These are phyloP conservation scores for Coniochaeta sp. DNA, from an alignment of 2,329 filamentous ascomycete species.

Conservation along the genomic window DNA sequence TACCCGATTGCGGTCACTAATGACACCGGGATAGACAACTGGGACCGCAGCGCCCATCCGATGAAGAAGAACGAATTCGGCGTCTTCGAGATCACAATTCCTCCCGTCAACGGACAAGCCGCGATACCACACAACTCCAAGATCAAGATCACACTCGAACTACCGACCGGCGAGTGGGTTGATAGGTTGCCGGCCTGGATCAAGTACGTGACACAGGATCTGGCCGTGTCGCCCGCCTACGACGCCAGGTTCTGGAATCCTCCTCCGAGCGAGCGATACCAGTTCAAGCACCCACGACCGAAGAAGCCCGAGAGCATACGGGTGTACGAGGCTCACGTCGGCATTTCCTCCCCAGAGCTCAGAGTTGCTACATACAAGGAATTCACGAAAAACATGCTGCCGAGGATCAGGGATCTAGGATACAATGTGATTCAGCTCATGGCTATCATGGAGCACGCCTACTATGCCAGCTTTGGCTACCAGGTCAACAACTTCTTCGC, in stretches of 20 bases:
- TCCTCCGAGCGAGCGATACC: slow-evolving; percentile 65
- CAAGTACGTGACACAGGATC: slow-evolving; percentile 90
- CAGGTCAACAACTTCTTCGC: slow-evolving; percentile 99
- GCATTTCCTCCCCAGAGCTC: slow-evolving; percentile 87
- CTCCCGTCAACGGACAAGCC: slow-evolving; percentile 63
- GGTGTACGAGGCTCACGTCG: slow-evolving; percentile 98
- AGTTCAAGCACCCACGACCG: slow-evolving; percentile 76
- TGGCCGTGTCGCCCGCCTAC: slow-evolving; percentile 82
- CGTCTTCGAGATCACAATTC: slow-evolving; percentile 76
- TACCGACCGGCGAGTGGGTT: slow-evolving; percentile 70
- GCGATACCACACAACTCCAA: slow-evolving; percentile 91
- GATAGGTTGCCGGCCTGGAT: slow-evolving; percentile 96
- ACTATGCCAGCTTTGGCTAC: slow-evolving; percentile 98
- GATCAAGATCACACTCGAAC: slow-evolving; percentile 85
- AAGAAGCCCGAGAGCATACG: slow-evolving; percentile 79
- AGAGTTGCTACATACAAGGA: slow-evolving; percentile 93
- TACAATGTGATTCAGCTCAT: slow-evolving; percentile 99
- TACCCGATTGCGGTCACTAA: slow-evolving; percentile 16
- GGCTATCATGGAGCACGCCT: slow-evolving; percentile 99
- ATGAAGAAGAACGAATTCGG: slow-evolving; percentile 86
- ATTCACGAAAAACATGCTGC: slow-evolving; percentile 87
- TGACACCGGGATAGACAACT: slow-evolving; percentile 56
- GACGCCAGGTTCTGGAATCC: slow-evolving; percentile 98
- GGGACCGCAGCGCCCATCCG: slow-evolving; percentile 73
- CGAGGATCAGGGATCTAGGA: slow-evolving; percentile 79